Evolutionary conservation across 768 basidiomycete genomes (phyloP).

Genomic region (Rossbeevera mucosa): DNA sequence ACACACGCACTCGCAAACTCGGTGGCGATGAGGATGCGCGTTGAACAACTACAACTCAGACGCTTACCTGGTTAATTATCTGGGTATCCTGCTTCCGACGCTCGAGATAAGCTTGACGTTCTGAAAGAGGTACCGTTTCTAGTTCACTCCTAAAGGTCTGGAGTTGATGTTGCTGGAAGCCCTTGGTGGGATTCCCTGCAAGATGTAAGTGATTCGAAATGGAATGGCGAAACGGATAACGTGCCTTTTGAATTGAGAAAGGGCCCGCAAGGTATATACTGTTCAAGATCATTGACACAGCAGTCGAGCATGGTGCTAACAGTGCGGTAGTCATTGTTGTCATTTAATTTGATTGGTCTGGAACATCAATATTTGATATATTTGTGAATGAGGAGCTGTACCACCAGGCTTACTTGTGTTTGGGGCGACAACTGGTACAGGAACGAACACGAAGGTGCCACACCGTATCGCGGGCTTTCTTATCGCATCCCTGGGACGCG

Average conservation of each 20-base stretch:
- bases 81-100: conserved; percentile 9
- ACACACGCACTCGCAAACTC: conserved; percentile 27
- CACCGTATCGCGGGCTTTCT: conserved; percentile 24
- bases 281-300: conserved; percentile 9
- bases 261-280: conserved; percentile 26
- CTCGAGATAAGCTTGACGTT: conserved; percentile 20
- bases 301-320: conserved; percentile 10
- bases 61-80: conserved; percentile 10
- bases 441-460: conserved; percentile 34
- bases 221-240: background rate
- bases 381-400: background rate
- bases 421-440: conserved; percentile 25
- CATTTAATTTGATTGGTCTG: conserved; percentile 19
- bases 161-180: conserved; percentile 20
- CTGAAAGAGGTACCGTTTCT: conserved; percentile 5
- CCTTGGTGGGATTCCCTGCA: conserved; percentile 17
- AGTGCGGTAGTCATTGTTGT: conserved; percentile 4
- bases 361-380: background rate
- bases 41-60: background rate
- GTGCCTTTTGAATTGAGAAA: conserved; percentile 24
- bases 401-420: conserved; percentile 19
- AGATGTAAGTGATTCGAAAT: conserved; percentile 3
- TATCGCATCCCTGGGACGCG: conserved; percentile 20
- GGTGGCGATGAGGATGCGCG: conserved; percentile 6
- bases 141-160: conserved; percentile 16